Percentiles rank a stretch among this genome's conserved stretches.
phyloP scores from a whole-genome alignment of 495 filamentous ascomycete species.

The Podospora appendiculata region DNA sequence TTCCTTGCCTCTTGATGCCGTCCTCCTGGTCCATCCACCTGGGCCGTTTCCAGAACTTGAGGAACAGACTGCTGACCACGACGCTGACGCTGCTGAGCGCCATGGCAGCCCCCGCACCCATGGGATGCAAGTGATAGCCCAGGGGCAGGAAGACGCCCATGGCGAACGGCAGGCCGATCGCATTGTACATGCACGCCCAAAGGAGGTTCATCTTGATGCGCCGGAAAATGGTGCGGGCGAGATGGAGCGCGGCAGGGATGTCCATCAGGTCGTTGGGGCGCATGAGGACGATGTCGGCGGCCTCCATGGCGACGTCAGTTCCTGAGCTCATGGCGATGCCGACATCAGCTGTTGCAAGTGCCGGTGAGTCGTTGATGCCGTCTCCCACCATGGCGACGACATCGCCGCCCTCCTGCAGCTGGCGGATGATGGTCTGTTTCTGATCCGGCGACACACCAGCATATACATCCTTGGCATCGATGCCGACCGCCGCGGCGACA shows the following conservation, averaged over 20 bases:
- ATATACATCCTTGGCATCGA: constrained; percentile 63
- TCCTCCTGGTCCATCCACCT: constrained; percentile 74
- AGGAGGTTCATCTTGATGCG: constrained; percentile 90
- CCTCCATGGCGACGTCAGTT: constrained; percentile 97
- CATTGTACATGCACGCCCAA: constrained; percentile 91
- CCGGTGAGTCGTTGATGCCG: constrained; percentile 97
- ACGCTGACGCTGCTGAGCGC: constrained; percentile 84
- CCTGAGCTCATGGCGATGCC: constrained; percentile 89
- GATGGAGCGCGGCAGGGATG: constrained; percentile 75
- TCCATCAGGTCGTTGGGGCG: constrained; percentile 83
- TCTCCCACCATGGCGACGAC: constrained; percentile 96
- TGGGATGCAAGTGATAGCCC: constrained; percentile 80
- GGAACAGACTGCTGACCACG: constrained; percentile 69
- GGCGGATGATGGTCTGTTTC: constrained; percentile 76
- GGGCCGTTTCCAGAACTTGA: constrained; percentile 85
- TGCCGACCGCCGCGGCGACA: constrained; percentile 78
- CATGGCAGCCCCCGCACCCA: constrained; percentile 95
- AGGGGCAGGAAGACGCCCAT: constrained; percentile 93
- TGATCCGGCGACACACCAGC: constrained; percentile 80
- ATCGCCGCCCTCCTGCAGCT: constrained; percentile 62
- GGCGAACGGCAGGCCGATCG: constrained; percentile 87
- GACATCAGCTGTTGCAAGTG: constrained; percentile 83
- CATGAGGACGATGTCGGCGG: constrained; percentile 95
- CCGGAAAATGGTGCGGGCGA: constrained; percentile 77
- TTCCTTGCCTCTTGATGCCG: constrained; percentile 41